phyloP scores from a whole-genome alignment of 768 basidiomycete genomes.

The Amanita fuliginea region DNA sequence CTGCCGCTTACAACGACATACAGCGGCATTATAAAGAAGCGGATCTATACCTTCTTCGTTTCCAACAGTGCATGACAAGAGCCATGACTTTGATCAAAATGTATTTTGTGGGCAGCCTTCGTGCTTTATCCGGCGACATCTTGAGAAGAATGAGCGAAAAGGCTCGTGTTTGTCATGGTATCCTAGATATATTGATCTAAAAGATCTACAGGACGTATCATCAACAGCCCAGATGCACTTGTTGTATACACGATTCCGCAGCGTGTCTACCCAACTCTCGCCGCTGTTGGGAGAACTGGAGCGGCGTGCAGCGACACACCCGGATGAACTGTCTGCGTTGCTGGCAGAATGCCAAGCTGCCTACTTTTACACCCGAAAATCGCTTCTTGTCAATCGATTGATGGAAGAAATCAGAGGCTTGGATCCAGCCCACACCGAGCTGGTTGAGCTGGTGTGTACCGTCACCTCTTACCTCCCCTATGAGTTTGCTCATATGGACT shows the following conservation, averaged over 20 bases:
- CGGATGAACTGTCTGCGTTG: conserved; percentile 74
- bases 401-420: conserved; percentile 75
- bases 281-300: conserved; percentile 84
- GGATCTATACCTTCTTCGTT: conserved; percentile 89
- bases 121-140: conserved; percentile 71
- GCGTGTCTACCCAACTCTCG: conserved; percentile 57
- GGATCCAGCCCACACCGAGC: conserved; percentile 67
- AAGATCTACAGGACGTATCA: conserved; percentile 53
- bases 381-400: conserved; percentile 62
- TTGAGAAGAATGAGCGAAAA: conserved; percentile 66
- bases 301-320: conserved; percentile 59
- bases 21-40: conserved; percentile 89
- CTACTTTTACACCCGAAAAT: conserved; percentile 67
- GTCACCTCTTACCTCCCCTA: background rate
- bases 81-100: conserved; percentile 98
- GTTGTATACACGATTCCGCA: conserved; percentile 80
- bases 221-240: conserved; percentile 73
- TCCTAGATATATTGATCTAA: background rate
- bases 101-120: conserved; percentile 83
- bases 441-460: conserved; percentile 70
- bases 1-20: background rate
- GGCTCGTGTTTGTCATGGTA: conserved; percentile 23
- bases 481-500: background rate
- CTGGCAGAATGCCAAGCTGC: conserved; percentile 81
- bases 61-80: conserved; percentile 96